Percentiles rank a stretch among this genome's conserved stretches.
phyloP scores from a whole-genome alignment of 148 eudicot species.

The Camellia granthamiana region DNA sequence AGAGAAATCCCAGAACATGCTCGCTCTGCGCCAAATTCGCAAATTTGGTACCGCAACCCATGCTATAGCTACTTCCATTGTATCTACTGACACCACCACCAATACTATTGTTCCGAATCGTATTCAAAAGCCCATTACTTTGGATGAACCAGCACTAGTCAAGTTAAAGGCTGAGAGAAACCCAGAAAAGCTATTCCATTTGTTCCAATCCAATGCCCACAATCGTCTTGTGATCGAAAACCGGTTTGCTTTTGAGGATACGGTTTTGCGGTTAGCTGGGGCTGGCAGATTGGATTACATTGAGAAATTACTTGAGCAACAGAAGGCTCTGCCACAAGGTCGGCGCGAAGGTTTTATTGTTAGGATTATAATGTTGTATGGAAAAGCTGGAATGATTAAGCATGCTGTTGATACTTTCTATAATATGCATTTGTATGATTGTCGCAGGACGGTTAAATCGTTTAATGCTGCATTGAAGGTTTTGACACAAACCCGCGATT shows the following conservation, averaged over 20 bases:
- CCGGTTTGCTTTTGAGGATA: conserved; percentile 72
- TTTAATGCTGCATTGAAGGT: conserved; percentile 76
- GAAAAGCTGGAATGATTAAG: conserved; percentile 67
- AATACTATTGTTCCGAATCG: not conserved
- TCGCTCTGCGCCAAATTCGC: conserved; percentile 36
- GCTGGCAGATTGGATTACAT: conserved; percentile 58
- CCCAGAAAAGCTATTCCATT: conserved; percentile 59
- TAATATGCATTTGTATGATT: conserved; percentile 67
- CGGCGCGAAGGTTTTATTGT: conserved; percentile 80
- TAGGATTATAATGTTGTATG: conserved; percentile 79
- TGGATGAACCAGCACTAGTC: conserved; percentile 60
- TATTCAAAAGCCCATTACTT: conserved; percentile 1
- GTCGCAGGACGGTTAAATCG: conserved; percentile 68
- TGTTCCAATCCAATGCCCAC: conserved; percentile 65
- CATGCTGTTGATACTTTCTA: conserved; percentile 65
- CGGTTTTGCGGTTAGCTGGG: conserved; percentile 66
- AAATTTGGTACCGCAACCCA: conserved; percentile 25
- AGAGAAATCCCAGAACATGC: conserved; percentile 26
- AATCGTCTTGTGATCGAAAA: conserved; percentile 66
- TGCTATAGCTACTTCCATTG: conserved; percentile 4
- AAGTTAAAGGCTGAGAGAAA: conserved; percentile 68
- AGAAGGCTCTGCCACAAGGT: conserved; percentile 73
- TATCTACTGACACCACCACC: not conserved
- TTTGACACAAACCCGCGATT: conserved; percentile 49
- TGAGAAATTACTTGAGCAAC: conserved; percentile 72